These are phyloP conservation scores for Dalbergia cultrata DNA, from an alignment of 306 rosid species.

Conservation along the genomic window DNA sequence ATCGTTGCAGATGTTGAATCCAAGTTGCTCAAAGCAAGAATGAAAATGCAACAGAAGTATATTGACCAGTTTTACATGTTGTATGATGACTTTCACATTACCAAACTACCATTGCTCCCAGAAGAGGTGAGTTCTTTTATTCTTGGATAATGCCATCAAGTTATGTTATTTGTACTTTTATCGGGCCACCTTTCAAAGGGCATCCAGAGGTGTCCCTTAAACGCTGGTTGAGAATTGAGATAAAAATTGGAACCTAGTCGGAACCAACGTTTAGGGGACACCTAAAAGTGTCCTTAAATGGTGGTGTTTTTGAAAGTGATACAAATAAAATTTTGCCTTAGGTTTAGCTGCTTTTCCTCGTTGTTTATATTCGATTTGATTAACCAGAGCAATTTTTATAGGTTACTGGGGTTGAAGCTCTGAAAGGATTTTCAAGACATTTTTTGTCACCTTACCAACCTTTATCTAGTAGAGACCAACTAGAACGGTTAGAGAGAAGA, in stretches of 20 bases:
- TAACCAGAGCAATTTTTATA: conserved; percentile 42
- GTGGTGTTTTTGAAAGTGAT: neutral
- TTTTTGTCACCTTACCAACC: conserved; percentile 74
- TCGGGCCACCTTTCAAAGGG: neutral
- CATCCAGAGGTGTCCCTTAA: no score
- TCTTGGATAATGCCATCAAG: neutral
- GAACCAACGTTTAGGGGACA: no score
- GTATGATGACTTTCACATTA: conserved; percentile 93
- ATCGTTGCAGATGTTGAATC: conserved; percentile 75
- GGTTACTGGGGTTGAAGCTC: conserved; percentile 94
- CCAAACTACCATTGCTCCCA: conserved; percentile 95
- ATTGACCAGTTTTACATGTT: conserved; percentile 95
- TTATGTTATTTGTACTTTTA: neutral
- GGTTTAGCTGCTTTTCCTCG: neutral
- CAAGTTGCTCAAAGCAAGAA: conserved; percentile 91
- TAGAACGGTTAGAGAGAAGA: conserved; percentile 75
- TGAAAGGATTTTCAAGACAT: conserved; percentile 73
- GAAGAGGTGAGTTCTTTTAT: conserved; percentile 72
- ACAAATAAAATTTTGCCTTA: neutral
- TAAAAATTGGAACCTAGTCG: no score
- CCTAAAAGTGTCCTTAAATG: no score
- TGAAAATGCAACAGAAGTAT: conserved; percentile 98
- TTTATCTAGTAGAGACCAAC: conserved; percentile 49
- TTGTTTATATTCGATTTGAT: conserved; percentile 25
- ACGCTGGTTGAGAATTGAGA: no score